These are phyloP conservation scores for Cladophialophora bantiana DNA, from an alignment of 2,329 filamentous ascomycete species.

Conservation along the genomic window DNA sequence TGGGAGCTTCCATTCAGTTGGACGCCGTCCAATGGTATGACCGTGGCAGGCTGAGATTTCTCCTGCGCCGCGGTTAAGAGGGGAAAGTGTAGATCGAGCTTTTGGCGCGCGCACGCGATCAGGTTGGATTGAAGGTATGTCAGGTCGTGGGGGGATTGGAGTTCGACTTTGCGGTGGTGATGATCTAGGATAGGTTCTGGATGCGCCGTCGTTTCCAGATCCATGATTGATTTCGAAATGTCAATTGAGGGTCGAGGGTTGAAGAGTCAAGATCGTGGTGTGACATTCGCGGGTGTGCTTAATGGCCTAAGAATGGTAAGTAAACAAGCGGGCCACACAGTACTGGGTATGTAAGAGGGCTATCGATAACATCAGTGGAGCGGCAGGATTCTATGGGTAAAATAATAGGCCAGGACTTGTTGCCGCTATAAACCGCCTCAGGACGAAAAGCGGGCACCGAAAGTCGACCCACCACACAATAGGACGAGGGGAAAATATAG, in stretches of 20 bases:
- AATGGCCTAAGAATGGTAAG: not conserved
- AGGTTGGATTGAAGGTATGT: slow-evolving; percentile 58
- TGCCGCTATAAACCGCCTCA: not conserved
- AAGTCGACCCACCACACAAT: not conserved
- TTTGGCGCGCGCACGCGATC: slow-evolving; percentile 53
- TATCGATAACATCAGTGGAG: not conserved
- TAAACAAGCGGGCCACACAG: not conserved
- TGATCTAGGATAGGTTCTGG: slow-evolving; percentile 75
- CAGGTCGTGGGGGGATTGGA: slow-evolving; percentile 59
- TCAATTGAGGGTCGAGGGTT: not conserved
- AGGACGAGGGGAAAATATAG: not conserved
- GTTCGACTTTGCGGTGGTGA: slow-evolving; percentile 58
- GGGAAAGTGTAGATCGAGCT: slow-evolving; percentile 58
- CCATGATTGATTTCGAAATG: slow-evolving; percentile 33
- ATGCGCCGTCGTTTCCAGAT: slow-evolving; percentile 98
- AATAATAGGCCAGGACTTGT: not conserved
- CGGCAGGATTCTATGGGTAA: not conserved
- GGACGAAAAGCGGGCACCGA: not conserved
- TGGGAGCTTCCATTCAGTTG: not conserved
- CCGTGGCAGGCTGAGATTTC: slow-evolving; percentile 39
- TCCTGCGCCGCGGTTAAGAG: slow-evolving; percentile 49
- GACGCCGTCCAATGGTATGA: slow-evolving; percentile 53
- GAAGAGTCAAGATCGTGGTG: not conserved
- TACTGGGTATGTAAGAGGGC: too few relatives aligned
- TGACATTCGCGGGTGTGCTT: not conserved